These are phyloP conservation scores for Raphanus sativus DNA, from an alignment of 345 rosid genomes.

Conservation along the genomic window DNA sequence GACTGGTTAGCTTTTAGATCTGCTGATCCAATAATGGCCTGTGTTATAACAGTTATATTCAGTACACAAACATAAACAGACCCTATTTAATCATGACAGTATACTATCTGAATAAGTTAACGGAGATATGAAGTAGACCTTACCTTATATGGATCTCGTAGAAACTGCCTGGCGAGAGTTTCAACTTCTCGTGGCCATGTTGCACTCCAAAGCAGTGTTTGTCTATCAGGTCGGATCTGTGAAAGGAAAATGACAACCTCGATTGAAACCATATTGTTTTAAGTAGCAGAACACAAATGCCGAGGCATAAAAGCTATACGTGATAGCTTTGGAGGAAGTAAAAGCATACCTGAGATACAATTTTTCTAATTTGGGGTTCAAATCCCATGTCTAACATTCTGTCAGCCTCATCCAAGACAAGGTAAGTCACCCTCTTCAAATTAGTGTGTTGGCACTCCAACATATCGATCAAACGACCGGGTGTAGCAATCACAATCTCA, in stretches of 20 bases:
- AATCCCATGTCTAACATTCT: slow-evolving; percentile 59
- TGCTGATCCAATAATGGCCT: not conserved
- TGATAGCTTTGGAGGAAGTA: not conserved
- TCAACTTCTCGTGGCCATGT: slow-evolving; percentile 99
- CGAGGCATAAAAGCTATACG: too few relatives aligned
- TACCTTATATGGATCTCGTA: slow-evolving; percentile 87
- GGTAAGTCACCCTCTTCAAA: slow-evolving; percentile 87
- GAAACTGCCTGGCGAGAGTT: slow-evolving; percentile 82
- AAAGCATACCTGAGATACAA: slow-evolving; percentile 64
- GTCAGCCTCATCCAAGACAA: slow-evolving; percentile 96
- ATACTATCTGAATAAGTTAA: slow-evolving; percentile 2
- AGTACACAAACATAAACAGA: not conserved
- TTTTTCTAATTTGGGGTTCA: slow-evolving; percentile 79
- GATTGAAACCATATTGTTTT: not conserved
- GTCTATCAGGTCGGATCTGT: slow-evolving; percentile 97
- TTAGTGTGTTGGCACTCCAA: slow-evolving; percentile 81
- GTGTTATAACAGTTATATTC: not conserved
- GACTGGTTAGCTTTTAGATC: slow-evolving; percentile 33
- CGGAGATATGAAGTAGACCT: not conserved
- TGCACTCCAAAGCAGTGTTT: slow-evolving; percentile 97
- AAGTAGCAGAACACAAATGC: not conserved
- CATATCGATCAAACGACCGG: slow-evolving; percentile 96
- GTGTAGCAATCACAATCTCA: slow-evolving; percentile 94
- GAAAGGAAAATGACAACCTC: slow-evolving; percentile 13
- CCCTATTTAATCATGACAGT: not conserved